Conservation (phyloP, 2,329 filamentous ascomycete species). For the Phialemoniopsis sp. region DNA sequence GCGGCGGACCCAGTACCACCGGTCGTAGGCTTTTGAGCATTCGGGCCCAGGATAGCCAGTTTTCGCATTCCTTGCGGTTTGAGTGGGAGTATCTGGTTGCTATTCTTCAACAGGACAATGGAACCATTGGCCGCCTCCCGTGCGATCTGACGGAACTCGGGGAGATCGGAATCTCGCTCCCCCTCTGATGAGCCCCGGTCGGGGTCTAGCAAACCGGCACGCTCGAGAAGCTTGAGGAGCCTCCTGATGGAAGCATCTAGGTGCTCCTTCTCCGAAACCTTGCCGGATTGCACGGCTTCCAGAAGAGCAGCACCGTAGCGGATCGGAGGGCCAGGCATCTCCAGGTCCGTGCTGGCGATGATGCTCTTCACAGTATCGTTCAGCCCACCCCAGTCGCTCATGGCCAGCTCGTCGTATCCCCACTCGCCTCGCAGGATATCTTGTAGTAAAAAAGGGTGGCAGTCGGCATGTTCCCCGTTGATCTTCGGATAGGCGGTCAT, state of each 20-base stretch:
- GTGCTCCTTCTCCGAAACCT: constrained; percentile 2
- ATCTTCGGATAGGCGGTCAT: constrained; percentile 58
- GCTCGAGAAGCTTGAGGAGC: constrained; percentile 4
- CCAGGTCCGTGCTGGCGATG: constrained; percentile 23
- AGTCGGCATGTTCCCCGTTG: constrained; percentile 23
- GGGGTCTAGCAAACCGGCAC: constrained; percentile 1
- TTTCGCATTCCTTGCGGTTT: neutral
- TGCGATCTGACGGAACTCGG: constrained; percentile 10
- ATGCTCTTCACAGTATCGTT: constrained; percentile 10
- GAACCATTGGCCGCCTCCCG: constrained; percentile 14
- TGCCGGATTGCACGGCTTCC: constrained; percentile 4
- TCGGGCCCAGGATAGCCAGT: constrained; percentile 14
- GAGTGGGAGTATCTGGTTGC: constrained; percentile 13
- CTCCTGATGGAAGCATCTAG: constrained; percentile 3
- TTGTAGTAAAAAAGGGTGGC: constrained; percentile 5
- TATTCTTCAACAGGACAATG: constrained; percentile 17
- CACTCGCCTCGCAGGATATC: constrained; percentile 5
- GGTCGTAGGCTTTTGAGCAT: constrained; percentile 10
- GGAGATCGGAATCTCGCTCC: constrained; percentile 9
- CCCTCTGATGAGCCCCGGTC: constrained; percentile 3
- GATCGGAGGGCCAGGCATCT: constrained; percentile 24
- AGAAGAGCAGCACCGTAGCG: constrained; percentile 10
- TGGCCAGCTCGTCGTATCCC: constrained; percentile 5
- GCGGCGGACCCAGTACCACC: constrained; percentile 15
- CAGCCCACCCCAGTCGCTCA: constrained; percentile 15